Evolutionary conservation across 1,284 basidiomycete genomes (phyloP), one percentile per base, ranked within the genome.

Genomic region (Naganishia albida): DNA sequence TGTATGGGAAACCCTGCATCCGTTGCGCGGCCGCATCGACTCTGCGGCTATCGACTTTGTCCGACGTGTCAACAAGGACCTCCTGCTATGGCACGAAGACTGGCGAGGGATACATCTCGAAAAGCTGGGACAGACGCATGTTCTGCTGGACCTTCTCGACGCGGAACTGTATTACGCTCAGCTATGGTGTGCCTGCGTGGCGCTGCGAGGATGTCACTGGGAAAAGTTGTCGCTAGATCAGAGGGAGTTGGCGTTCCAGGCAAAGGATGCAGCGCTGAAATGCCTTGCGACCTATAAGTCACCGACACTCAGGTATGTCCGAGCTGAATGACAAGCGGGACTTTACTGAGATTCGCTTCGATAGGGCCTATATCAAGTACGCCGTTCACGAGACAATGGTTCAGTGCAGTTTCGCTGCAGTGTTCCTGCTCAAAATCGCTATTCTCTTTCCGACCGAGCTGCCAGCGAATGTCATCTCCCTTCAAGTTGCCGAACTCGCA

Each of bases 351-450:
- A 44, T 53, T 43, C 18, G 26, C 26, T 15, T 46, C 7, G 38
- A 16, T 25, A 66, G 62, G 30, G 49, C 56, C 18, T 57, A 68
- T 53, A 56, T 68, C 28, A 68, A 68, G 69, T 94, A 94, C 77
- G 91, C 93, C 0, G 91, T 93, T 20, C 93, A 95, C 74, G 93
- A 95, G 75, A 90, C 87, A 70, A 86, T 95, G 59, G 93, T 93
- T 64, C 93, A 90, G 0, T 89, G 91, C 20, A 89, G 91, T 1
- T 96, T 96, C 77, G 91, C 92, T 7, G 92, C 90, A 3, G 84
- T 95, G 15, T 95, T 94, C 81, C 80, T 96, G 34, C 84, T 96
- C 69, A 95, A 96, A 80, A 92, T 77, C 71, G 77, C 78, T 1
- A 75, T 80, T 59, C 70, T 80, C 1, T 80, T 74, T 64, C 78